These are phyloP conservation scores for Plantago major DNA, from an alignment of 257 asterid genomes.

Conservation along the genomic window DNA sequence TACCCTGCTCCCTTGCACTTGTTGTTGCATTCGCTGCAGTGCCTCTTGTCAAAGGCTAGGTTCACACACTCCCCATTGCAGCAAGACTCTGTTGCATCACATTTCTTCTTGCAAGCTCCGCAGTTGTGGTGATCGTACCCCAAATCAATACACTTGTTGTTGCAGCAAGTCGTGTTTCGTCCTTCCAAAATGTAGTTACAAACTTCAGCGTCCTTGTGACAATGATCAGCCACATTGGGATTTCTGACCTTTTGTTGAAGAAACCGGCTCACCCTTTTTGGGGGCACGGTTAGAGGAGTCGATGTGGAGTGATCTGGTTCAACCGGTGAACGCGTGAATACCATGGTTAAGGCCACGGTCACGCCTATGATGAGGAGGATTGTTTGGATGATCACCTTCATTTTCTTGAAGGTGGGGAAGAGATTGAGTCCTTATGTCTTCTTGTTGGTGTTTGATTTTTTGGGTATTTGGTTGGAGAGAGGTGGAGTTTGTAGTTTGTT, in stretches of 20 bases:
- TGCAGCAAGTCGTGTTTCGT: slow-evolving; percentile 35
- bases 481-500: slow-evolving; percentile 7
- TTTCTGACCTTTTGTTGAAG: slow-evolving; percentile 23
- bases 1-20: slow-evolving; percentile 26
- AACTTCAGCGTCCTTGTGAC: slow-evolving; percentile 24
- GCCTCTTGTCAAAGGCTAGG: slow-evolving; percentile 32
- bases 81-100: slow-evolving; percentile 26
- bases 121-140: slow-evolving; percentile 27
- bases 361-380: slow-evolving; percentile 21
- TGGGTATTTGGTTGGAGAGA: background rate
- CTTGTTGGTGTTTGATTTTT: no score
- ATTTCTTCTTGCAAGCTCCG: slow-evolving; percentile 38
- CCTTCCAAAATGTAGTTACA: slow-evolving; percentile 25
- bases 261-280: slow-evolving; percentile 31
- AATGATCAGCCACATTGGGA: slow-evolving; percentile 29
- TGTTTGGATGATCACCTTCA: slow-evolving; percentile 37
- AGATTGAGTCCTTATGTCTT: background rate
- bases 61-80: slow-evolving; percentile 46
- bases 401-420: slow-evolving; percentile 25
- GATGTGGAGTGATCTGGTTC: background rate
- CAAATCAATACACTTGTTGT: slow-evolving; percentile 38
- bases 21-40: slow-evolving; percentile 38
- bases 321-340: slow-evolving; percentile 8
- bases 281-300: background rate
- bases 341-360: slow-evolving; percentile 37